Evolutionary conservation across 73 alveolate species (phyloP), one percentile per base, ranked within the genome.

Genomic region (Paraurostyla sp.): DNA sequence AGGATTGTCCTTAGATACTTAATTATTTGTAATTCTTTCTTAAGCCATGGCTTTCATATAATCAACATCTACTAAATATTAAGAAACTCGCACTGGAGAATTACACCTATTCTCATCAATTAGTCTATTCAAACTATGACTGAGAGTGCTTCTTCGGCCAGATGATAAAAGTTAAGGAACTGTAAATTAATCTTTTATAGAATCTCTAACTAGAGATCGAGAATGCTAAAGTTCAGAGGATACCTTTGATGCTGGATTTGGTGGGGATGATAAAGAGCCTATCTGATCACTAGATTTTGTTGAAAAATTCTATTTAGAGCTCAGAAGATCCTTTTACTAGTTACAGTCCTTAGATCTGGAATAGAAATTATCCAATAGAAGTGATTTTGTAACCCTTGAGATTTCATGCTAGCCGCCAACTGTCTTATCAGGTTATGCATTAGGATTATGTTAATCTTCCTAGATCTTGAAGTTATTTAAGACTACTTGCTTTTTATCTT

Each of bases 91-190:
- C 30, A 73, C 59, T 6, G 86, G 86, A 25, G 71, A 45, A 25
- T 48, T 49, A 29, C 86, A 43, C 27, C 86, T 73, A 48, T 73
- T 73, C 20, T 73, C 86, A 42, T 73, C 86, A 7, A 73, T 73
- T 46, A 73, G 46, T 49, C 71, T 42, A 45, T 73, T 73, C n/a
- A 73, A 48, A 73, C 71, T 48, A 6, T 43, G 35, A 43, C 71
- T 73, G 41, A 73, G 32, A 4, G 86, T 73, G 29, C 59, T 73
- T 18, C 42, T 73, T 3, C 86, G 27, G 4, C 46, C 46, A 38
- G 35, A 65, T 38, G 29, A 15, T 1, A 65, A 30, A 65, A 16
- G 41, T 2, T 32, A 22, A 16, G 46, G 56, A n/a, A 20, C 56
- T 1, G 41, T 65, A 20, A 22, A 4, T 40, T 32, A 38, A 3